A percentile compares a stretch with the other conserved stretches of the same genome.
These are phyloP conservation scores for Aegilops bicornis DNA, from an alignment of 176 grass and related monocot species.

Conservation along the genomic window DNA sequence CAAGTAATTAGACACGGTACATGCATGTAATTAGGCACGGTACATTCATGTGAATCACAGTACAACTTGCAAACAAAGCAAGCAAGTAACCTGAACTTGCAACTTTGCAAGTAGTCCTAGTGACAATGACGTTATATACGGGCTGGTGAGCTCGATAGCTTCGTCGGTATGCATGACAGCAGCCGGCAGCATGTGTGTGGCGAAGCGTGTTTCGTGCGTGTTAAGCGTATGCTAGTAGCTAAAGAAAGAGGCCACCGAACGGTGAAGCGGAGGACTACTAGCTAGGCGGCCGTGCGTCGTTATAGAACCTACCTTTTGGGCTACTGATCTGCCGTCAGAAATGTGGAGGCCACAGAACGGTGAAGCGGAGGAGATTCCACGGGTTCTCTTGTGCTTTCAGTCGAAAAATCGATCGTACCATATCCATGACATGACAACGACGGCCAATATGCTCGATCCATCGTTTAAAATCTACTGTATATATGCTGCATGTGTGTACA, in stretches of 20 bases:
- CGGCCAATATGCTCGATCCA: too few relatives aligned
- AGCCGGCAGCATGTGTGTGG: neutral
- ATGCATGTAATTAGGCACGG: too few relatives aligned
- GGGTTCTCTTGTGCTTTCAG: neutral
- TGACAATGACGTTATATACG: neutral
- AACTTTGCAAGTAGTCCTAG: neutral
- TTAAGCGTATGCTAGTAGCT: neutral
- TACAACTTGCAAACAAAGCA: too few relatives aligned
- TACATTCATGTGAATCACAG: too few relatives aligned
- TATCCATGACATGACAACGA: neutral
- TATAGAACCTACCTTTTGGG: neutral
- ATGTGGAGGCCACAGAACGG: neutral
- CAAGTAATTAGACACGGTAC: too few relatives aligned
- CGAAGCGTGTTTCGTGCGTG: slow-evolving; percentile 10
- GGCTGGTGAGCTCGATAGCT: neutral
- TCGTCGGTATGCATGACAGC: neutral
- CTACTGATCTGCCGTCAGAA: neutral
- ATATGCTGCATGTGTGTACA: too few relatives aligned
- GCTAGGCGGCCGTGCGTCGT: neutral
- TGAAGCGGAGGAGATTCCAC: neutral
- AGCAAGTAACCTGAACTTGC: neutral
- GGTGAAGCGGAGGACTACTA: neutral
- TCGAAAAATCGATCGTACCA: neutral
- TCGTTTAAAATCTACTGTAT: too few relatives aligned
- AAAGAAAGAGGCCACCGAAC: neutral